Percentiles rank a stretch among this genome's conserved stretches.
phyloP scores from a whole-genome alignment of 2,329 filamentous ascomycete species.

The Aspergillus arachidicola region DNA sequence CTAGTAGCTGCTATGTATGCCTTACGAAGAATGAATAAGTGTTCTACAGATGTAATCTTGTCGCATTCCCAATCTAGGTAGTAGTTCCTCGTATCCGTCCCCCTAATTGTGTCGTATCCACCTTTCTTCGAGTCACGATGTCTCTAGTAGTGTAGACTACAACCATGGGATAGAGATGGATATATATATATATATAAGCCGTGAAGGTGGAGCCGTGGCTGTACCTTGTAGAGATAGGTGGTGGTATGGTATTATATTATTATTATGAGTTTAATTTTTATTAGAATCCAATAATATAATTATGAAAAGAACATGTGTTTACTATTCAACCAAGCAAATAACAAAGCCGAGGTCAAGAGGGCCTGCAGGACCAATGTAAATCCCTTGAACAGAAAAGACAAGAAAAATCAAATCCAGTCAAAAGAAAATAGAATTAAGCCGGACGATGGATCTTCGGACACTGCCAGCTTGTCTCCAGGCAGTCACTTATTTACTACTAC shows the following conservation, averaged over 20 bases:
- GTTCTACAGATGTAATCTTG: background rate
- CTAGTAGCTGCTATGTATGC: background rate
- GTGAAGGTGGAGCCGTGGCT: background rate
- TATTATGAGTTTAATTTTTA: background rate
- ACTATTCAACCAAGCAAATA: background rate
- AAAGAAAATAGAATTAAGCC: background rate
- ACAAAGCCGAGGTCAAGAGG: background rate
- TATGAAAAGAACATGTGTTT: background rate
- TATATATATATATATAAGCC: background rate
- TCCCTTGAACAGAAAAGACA: background rate
- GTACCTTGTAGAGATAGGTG: background rate
- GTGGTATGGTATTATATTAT: background rate
- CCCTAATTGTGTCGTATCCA: background rate
- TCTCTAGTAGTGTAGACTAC: background rate
- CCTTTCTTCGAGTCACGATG: background rate
- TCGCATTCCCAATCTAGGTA: background rate
- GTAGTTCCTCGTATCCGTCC: background rate
- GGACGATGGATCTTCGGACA: background rate
- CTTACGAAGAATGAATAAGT: background rate
- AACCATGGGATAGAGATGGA: background rate
- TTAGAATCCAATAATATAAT: background rate
- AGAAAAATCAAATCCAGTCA: background rate
- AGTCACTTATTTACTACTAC: background rate
- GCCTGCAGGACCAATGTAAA: background rate
- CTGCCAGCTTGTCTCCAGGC: slow-evolving; percentile 1